Evolutionary conservation across 2,329 filamentous ascomycete species (phyloP).

Genomic region (Stemphylium lycopersici): DNA sequence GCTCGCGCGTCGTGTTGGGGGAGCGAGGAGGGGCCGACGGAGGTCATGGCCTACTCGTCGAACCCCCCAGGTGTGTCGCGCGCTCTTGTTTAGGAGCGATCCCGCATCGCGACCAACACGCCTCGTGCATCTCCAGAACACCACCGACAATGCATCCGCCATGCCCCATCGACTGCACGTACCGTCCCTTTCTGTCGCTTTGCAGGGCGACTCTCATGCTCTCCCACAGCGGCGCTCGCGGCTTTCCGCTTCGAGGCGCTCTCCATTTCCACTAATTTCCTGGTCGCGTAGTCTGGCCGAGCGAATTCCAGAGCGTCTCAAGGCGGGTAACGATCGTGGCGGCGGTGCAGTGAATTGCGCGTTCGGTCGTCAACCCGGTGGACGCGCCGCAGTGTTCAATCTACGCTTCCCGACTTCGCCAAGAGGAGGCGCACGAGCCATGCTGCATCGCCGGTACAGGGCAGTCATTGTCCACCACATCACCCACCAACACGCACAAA

Average conservation of each 20-base stretch:
- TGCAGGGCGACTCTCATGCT: slow-evolving; percentile 59
- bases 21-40: slow-evolving; percentile 34
- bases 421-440: slow-evolving; percentile 15
- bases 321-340: slow-evolving; percentile 26
- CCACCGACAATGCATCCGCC: slow-evolving; percentile 30
- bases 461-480: neutral
- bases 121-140: slow-evolving; percentile 24
- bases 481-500: neutral
- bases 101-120: slow-evolving; percentile 37
- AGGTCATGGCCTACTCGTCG: slow-evolving; percentile 39
- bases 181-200: slow-evolving; percentile 67
- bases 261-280: slow-evolving; percentile 46
- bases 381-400: slow-evolving; percentile 29
- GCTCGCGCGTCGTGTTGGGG: slow-evolving; percentile 37
- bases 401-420: slow-evolving; percentile 17
- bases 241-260: slow-evolving; percentile 63
- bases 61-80: slow-evolving; percentile 45
- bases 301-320: slow-evolving; percentile 13
- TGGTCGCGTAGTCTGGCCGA: slow-evolving; percentile 41
- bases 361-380: slow-evolving; percentile 26
- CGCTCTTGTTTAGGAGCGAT: slow-evolving; percentile 35
- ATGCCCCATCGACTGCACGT: slow-evolving; percentile 49
- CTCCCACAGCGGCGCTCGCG: slow-evolving; percentile 55
- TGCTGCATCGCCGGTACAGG: slow-evolving; percentile 6
- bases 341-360: slow-evolving; percentile 45